Evolutionary conservation across 768 basidiomycete species (phyloP), one percentile per base, ranked within the genome.

Genomic region (Pisolithus marmoratus): DNA sequence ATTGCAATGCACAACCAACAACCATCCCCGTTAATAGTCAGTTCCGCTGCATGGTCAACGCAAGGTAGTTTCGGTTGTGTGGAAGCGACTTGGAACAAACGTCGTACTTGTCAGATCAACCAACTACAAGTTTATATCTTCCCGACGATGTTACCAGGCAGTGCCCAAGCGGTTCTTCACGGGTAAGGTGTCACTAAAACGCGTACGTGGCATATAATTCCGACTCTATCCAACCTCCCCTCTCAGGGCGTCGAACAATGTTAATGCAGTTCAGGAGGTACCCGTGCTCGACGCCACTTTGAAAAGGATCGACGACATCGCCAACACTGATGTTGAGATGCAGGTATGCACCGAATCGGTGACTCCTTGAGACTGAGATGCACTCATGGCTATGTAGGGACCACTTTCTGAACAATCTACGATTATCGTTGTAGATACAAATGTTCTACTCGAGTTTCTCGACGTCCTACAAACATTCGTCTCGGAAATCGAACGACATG

Each of bases 391-490:
- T 2, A 22, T 15, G 34, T 55, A 82, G 77, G 71, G 70, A 11
- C 72, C 77, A 34, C 54, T 72, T 36, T 67, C 70, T 6, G 76
- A 76, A 57, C 67, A 58, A 52, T 61, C 70, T 34, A 68, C 71
- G 17, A 79, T 77, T 57, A 60, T 91, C 47, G 78, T 92, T 15
- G 63, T 90, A 29, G 90, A 93, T 61, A 92, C 90, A 26, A 93
- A 92, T 58, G 79, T 91, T 54, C 71, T 93, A 24, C 67, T 89
- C 58, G 80, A 83, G 61, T 74, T 82, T 54, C 77, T 90, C 53
- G 80, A 82, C 49, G 74, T 80, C 37, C 66, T 91, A 54, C 74
- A 79, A 54, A 74, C 77, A 43, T 87, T 91, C 60, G 80, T 84
- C 40, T 71, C 74, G 11, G 84, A 87, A 62, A 71, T 82, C 34